Evolutionary conservation across 345 rosid species (phyloP), one percentile per base, ranked within the genome.

Genomic region (Gossypium turneri): DNA sequence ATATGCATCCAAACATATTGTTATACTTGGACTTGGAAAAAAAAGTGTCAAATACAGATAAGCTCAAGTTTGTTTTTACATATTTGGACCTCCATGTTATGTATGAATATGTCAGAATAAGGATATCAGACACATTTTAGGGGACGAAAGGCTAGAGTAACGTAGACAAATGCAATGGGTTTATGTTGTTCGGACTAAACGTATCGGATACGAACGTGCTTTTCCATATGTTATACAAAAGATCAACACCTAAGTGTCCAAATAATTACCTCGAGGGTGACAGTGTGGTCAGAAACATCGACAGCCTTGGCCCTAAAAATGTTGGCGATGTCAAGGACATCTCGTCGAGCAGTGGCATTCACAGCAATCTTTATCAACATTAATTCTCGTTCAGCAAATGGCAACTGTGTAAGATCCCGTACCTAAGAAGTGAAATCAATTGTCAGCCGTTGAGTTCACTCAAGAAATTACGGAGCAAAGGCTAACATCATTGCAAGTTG

Each of bases 271-370:
- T 87, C 88, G 25, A 90, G 87, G 44, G 95, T 88, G 70, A 90
- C 84, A 75, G 95, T 90, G 74, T 88, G 95, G 75, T 87, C 91
- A 45, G 95, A 90, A 20, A 90, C 95, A 57, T 90, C 92, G 65
- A 88, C 90, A 65, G 92, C 92, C 81, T 61, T 85, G 74, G 95
- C 95, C 74, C 95, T 81, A 84, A 90, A 90, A 78, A 88, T 88
- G 80, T 81, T 85, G 67, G 92, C 95, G 76, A 84, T 88, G 75
- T 90, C 95, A 3, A 50, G 53, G 53, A 50, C 16, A 78, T 88
- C 92, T 65, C 92, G 80, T 74, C 94, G 82, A 38, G 92, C 92
- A 81, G 87, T 41, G 74, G 84, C 25, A 72, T 90, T 90, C 61
- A 84, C 94, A 19, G 92, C 88, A 61, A 90, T 76, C 83, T 88